Evolutionary conservation across 805 yeast genomes (phyloP).

Genomic region (Sugiyamaella qingdaonensis): DNA sequence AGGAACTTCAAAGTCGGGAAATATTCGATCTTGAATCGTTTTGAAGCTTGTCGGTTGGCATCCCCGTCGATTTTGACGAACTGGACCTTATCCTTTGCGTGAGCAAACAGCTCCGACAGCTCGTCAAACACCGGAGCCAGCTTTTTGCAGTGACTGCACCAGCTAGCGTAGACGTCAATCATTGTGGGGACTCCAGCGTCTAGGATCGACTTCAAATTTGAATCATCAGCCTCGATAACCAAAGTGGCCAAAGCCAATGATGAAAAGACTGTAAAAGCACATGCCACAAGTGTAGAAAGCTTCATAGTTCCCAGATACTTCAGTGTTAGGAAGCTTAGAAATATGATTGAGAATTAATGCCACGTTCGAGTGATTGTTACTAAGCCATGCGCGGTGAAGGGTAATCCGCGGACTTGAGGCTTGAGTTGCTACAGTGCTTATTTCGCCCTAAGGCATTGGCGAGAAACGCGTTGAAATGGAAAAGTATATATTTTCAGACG

Average conservation of each 20-base stretch:
- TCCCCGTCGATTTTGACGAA: conserved; percentile 61
- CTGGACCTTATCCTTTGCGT: conserved; percentile 40
- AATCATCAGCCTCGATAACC: conserved; percentile 36
- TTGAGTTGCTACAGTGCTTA: no score
- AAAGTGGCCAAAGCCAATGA: background rate
- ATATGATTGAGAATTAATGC: background rate
- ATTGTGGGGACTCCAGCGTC: conserved; percentile 62
- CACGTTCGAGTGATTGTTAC: background rate
- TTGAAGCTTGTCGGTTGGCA: conserved; percentile 46
- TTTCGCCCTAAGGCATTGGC: no score
- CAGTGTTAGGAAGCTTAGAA: background rate
- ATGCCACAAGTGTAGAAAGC: background rate
- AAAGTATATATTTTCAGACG: no score
- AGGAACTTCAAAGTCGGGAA: conserved; percentile 64
- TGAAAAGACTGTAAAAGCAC: background rate
- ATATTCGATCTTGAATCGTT: conserved; percentile 51
- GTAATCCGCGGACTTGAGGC: background rate
- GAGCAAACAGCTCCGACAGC: conserved; percentile 61
- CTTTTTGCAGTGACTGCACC: conserved; percentile 95
- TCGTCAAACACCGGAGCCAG: conserved; percentile 83
- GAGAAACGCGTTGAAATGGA: no score
- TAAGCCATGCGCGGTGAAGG: background rate
- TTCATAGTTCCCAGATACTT: background rate
- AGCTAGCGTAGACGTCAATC: conserved; percentile 67
- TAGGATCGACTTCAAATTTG: conserved; percentile 58